Conservation (phyloP, 2,329 filamentous ascomycete species). For the Alternaria incomplexa region DNA sequence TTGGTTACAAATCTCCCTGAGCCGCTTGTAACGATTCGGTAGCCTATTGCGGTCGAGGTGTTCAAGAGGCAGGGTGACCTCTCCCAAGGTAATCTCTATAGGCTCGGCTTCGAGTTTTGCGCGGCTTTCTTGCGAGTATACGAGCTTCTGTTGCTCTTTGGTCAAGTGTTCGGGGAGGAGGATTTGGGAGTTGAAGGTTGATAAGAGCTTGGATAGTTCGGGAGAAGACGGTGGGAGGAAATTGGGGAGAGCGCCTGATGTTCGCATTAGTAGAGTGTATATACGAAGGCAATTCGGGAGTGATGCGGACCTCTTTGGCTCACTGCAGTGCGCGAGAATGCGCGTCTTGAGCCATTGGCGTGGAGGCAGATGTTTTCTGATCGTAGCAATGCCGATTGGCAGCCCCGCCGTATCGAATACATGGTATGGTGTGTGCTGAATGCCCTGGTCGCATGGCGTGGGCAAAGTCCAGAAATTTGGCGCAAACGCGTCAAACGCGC, state of each 20-base stretch:
- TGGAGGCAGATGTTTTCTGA: slow-evolving; percentile 13
- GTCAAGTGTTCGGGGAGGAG: slow-evolving; percentile 54
- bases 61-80: slow-evolving; percentile 43
- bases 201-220: slow-evolving; percentile 50
- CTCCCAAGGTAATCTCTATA: slow-evolving; percentile 50
- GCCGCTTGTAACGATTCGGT: slow-evolving; percentile 17
- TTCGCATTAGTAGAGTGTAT: slow-evolving; percentile 4
- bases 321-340: slow-evolving; percentile 36
- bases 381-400: slow-evolving; percentile 30
- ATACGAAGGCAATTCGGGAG: neutral
- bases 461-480: slow-evolving; percentile 20
- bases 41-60: slow-evolving; percentile 34
- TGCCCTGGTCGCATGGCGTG: neutral
- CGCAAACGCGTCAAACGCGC: slow-evolving; percentile 35
- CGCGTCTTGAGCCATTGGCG: slow-evolving; percentile 33
- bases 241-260: slow-evolving; percentile 46
- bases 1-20: slow-evolving; percentile 25
- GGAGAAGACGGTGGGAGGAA: slow-evolving; percentile 51
- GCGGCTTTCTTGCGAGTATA: slow-evolving; percentile 51
- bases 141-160: slow-evolving; percentile 49
- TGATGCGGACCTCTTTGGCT: slow-evolving; percentile 31
- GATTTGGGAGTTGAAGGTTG: slow-evolving; percentile 51
- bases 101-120: slow-evolving; percentile 52
- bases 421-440: slow-evolving; percentile 26
- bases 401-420: slow-evolving; percentile 40